Evolutionary conservation across 306 rosid species (phyloP).

Genomic region (Trifolium repens): DNA sequence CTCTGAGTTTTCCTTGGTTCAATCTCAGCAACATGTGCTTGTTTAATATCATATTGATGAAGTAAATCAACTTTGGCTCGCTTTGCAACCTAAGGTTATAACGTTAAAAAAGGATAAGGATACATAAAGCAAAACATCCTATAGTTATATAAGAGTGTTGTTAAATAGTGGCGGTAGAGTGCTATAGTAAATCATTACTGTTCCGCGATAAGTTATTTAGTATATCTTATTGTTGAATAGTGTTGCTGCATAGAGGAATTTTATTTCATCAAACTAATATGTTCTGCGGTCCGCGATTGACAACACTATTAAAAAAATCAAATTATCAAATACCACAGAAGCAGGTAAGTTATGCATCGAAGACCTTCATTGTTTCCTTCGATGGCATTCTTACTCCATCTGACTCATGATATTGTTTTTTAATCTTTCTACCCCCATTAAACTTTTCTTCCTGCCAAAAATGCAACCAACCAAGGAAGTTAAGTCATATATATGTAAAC

Average conservation of each 20-base stretch:
- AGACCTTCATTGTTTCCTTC: slow-evolving; percentile 66
- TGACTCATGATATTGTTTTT: slow-evolving; percentile 46
- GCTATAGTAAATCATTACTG: background rate
- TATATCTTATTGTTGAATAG: too few relatives aligned
- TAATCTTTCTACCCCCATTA: slow-evolving; percentile 50
- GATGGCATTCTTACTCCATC: slow-evolving; percentile 57
- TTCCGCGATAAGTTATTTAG: background rate
- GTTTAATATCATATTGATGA: slow-evolving; percentile 44
- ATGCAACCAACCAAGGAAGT: slow-evolving; percentile 27
- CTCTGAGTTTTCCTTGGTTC: slow-evolving; percentile 51
- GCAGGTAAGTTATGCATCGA: background rate
- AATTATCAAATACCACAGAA: background rate
- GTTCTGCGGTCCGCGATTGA: background rate
- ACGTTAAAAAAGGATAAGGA: slow-evolving; percentile 25
- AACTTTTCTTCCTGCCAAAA: slow-evolving; percentile 58
- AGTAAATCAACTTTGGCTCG: slow-evolving; percentile 51
- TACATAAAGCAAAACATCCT: background rate
- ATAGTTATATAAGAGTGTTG: background rate
- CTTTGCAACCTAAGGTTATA: slow-evolving; percentile 47
- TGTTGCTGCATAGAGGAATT: background rate
- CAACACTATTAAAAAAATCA: background rate
- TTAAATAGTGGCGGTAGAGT: background rate
- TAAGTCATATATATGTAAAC: background rate
- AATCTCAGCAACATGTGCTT: slow-evolving; percentile 44
- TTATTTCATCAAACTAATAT: too few relatives aligned